phyloP scores from a whole-genome alignment of 1,139 yeast genomes.

The Yarrowia galli region DNA sequence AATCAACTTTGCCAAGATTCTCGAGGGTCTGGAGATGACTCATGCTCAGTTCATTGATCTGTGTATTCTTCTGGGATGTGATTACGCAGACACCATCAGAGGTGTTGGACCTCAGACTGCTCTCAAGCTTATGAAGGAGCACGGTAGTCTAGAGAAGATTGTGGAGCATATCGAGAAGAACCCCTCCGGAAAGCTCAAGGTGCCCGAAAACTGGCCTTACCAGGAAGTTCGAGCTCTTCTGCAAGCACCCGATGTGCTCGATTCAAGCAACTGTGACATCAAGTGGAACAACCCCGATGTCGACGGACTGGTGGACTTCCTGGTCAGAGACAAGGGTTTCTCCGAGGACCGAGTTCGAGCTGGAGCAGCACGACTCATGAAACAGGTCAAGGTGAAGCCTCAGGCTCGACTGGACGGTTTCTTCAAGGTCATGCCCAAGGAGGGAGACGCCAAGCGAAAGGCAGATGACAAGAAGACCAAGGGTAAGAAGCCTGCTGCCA shows the following conservation, averaged over 20 bases:
- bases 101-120: conserved; percentile 98
- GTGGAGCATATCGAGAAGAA: conserved; percentile 66
- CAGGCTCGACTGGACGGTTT: conserved; percentile 95
- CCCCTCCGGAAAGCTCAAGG: conserved; percentile 73
- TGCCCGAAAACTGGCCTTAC: conserved; percentile 96
- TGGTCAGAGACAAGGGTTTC: conserved; percentile 83
- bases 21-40: conserved; percentile 78
- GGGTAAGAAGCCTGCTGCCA: conserved; percentile 43
- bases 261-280: conserved; percentile 65
- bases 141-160: conserved; percentile 78
- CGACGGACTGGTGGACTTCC: conserved; percentile 73
- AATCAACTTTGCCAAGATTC: conserved; percentile 69
- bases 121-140: conserved; percentile 82
- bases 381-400: conserved; percentile 82
- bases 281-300: conserved; percentile 75
- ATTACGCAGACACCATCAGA: conserved; percentile 91
- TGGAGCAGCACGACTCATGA: conserved; percentile 85
- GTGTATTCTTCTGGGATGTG: conserved; percentile 94
- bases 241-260: conserved; percentile 76
- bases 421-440: conserved; percentile 72
- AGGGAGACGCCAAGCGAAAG: conserved; percentile 41
- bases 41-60: conserved; percentile 82
- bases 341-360: conserved; percentile 88
- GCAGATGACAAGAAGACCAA: conserved; percentile 47
- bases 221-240: conserved; percentile 87